Evolutionary conservation across 345 rosid genomes (phyloP).

Genomic region (Brassica carinata): DNA sequence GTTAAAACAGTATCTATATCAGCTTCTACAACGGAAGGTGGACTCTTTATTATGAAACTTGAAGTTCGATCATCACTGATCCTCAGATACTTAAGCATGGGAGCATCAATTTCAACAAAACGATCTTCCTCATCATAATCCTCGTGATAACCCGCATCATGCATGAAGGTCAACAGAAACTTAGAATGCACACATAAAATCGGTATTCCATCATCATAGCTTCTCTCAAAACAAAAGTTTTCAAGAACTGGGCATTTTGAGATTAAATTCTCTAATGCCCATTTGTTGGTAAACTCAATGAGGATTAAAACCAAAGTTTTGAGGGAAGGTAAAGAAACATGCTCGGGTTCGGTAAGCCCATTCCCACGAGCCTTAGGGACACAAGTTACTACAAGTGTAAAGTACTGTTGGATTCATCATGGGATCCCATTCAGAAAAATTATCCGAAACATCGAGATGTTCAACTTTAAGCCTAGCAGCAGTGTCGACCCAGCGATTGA

Average conservation of each 20-base stretch:
- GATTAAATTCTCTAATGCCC: not conserved
- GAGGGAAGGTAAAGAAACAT: not conserved
- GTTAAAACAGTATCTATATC: not conserved
- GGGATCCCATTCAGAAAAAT: not conserved
- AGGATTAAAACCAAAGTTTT: too few relatives aligned
- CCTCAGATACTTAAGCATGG: not conserved
- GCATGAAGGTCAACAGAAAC: not conserved
- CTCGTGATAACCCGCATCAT: not conserved
- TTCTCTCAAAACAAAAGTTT: not conserved
- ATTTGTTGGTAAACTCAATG: not conserved
- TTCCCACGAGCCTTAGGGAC: not conserved
- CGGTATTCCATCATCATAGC: not conserved
- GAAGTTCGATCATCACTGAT: not conserved
- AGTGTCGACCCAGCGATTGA: constrained; percentile 4
- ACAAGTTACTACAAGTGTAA: too few relatives aligned
- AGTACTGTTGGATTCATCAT: not conserved
- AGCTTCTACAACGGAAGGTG: not conserved
- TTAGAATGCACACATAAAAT: not conserved
- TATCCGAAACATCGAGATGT: not conserved
- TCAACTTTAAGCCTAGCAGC: not conserved
- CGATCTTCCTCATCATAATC: not conserved
- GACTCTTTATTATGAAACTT: not conserved
- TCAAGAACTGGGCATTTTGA: not conserved
- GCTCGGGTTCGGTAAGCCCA: not conserved
- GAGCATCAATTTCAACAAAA: not conserved